These are phyloP conservation scores for Vigna hirtella DNA, from an alignment of 306 rosid genomes.

Conservation along the genomic window DNA sequence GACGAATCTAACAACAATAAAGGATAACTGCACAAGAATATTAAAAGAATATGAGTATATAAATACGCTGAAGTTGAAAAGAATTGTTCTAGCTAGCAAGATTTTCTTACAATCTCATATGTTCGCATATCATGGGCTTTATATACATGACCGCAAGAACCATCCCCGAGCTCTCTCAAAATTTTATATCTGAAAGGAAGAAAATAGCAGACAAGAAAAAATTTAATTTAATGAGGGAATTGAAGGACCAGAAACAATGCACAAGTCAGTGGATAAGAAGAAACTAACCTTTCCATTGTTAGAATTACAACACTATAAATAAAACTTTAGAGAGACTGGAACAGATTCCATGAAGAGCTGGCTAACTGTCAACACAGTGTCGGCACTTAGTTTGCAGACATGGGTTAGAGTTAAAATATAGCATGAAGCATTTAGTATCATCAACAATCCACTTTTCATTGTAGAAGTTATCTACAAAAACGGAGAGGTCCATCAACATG, in stretches of 20 bases:
- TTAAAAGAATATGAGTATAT: conserved; percentile 19
- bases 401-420: conserved; percentile 45
- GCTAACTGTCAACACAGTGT: conserved; percentile 65
- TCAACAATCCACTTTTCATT: conserved; percentile 59
- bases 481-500: conserved; percentile 56
- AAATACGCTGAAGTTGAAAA: conserved; percentile 33
- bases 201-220: conserved; percentile 22
- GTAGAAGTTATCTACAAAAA: conserved; percentile 49
- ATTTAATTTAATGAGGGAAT: conserved; percentile 30
- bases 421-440: conserved; percentile 56
- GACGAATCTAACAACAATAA: conserved; percentile 25
- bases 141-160: conserved; percentile 90
- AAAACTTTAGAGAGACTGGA: conserved; percentile 60
- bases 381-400: conserved; percentile 56
- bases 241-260: conserved; percentile 21
- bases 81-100: conserved; percentile 20
- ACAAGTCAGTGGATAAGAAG: conserved; percentile 35
- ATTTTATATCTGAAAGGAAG: conserved; percentile 61
- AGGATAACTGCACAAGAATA: conserved; percentile 30
- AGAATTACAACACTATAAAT: conserved; percentile 50
- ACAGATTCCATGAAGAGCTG: conserved; percentile 63
- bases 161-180: conserved; percentile 91
- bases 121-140: conserved; percentile 75
- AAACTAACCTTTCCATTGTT: conserved; percentile 79
- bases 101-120: conserved; percentile 71